A percentile compares a stretch with the other conserved stretches of the same genome.
Evolutionary conservation across 768 basidiomycete genomes (phyloP).

Genomic region (Cystofilobasidium ferigula): DNA sequence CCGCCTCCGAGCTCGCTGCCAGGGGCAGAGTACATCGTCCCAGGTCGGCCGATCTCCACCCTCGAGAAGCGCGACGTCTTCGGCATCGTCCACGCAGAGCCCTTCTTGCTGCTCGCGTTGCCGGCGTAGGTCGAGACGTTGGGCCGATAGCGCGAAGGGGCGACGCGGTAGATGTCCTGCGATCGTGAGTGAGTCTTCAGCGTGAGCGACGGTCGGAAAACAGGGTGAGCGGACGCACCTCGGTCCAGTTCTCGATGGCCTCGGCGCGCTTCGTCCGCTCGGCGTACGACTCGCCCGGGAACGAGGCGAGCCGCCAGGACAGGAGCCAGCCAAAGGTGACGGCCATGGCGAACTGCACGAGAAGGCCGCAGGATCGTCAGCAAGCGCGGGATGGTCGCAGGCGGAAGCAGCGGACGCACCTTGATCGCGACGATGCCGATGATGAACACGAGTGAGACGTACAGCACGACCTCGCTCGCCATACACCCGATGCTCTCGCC

Average conservation of each 20-base stretch:
- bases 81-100: conserved; percentile 42
- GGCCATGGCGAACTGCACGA: conserved; percentile 69
- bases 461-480: conserved; percentile 85
- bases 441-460: conserved; percentile 90
- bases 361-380: too few species aligned
- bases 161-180: conserved; percentile 81
- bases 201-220: too few species aligned
- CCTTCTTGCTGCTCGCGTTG: conserved; percentile 42
- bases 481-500: conserved; percentile 90
- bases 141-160: conserved; percentile 79
- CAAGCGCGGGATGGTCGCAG: too few species aligned
- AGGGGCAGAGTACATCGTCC: not conserved
- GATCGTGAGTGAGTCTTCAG: too few species aligned
- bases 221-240: too few species aligned
- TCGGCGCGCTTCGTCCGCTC: conserved; percentile 77
- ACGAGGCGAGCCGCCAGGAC: conserved; percentile 84
- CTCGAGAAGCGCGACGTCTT: conserved; percentile 50
- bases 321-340: conserved; percentile 97
- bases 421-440: conserved; percentile 90
- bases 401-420: not conserved
- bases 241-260: conserved; percentile 93
- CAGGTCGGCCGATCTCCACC: conserved; percentile 42
- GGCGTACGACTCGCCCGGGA: conserved; percentile 85
- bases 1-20: too few species aligned
- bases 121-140: conserved; percentile 57